phyloP scores from a whole-genome alignment of 768 basidiomycete species.

The Mycena crocata region DNA sequence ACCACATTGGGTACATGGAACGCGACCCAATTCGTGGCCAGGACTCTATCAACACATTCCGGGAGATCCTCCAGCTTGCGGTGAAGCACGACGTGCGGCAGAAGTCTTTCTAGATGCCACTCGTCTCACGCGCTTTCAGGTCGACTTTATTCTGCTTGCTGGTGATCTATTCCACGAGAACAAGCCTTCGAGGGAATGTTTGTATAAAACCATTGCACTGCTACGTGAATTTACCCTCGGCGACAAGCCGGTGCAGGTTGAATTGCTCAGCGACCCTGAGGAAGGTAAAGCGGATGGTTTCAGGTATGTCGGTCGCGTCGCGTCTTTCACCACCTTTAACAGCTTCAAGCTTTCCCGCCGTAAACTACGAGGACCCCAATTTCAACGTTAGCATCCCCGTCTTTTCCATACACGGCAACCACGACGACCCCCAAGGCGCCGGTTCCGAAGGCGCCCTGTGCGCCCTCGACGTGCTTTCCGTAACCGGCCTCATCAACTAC shows the following conservation, averaged over 20 bases:
- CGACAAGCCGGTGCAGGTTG: constrained; percentile 89
- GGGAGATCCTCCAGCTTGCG: constrained; percentile 92
- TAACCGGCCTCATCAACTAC: constrained; percentile 94
- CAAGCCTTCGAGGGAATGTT: constrained; percentile 88
- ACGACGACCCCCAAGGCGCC: constrained; percentile 98
- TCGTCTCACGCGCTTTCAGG: constrained; percentile 57
- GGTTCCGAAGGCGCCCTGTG: constrained; percentile 95
- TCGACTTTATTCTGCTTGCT: constrained; percentile 94
- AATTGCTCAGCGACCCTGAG: constrained; percentile 91
- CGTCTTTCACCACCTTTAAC: constrained; percentile 5
- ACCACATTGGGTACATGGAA: constrained; percentile 95
- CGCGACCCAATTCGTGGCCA: constrained; percentile 94
- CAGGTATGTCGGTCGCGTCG: constrained; percentile 80
- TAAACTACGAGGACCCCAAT: constrained; percentile 98
- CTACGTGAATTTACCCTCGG: constrained; percentile 92
- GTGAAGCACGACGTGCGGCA: constrained; percentile 83
- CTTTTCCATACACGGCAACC: constrained; percentile 99
- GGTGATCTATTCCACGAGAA: constrained; percentile 99
- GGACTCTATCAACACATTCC: constrained; percentile 95
- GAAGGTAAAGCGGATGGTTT: constrained; percentile 90
- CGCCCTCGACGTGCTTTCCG: constrained; percentile 94
- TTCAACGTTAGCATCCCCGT: constrained; percentile 96
- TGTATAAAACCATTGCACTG: constrained; percentile 90
- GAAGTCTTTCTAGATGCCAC: constrained; percentile 22
- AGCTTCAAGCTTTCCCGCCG: constrained; percentile 96